Conservation (phyloP, 305 asterid species). For the Solanum hybrid region DNA sequence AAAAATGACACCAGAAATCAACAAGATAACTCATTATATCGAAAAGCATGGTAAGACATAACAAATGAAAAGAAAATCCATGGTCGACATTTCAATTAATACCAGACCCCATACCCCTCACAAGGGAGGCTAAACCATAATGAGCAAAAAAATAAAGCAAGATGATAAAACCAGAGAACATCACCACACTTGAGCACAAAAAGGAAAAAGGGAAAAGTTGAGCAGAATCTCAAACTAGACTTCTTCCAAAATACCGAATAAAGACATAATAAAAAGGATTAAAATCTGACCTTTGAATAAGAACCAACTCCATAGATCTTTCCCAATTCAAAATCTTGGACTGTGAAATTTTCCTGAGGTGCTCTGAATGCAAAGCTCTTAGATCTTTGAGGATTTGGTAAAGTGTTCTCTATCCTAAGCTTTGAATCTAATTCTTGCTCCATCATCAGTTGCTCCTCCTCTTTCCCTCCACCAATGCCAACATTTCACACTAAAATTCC, state of each 20-base stretch:
- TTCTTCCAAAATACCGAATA: not conserved
- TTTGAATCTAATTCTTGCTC: conserved; percentile 85
- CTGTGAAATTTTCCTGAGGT: conserved; percentile 90
- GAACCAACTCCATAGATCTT: conserved; percentile 99
- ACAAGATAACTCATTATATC: not conserved
- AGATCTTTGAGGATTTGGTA: conserved; percentile 49
- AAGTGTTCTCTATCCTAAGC: conserved; percentile 45
- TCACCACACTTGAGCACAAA: not conserved
- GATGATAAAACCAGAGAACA: not conserved
- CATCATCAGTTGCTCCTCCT: conserved; percentile 44
- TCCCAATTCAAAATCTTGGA: conserved; percentile 96
- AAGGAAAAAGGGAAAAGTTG: not conserved
- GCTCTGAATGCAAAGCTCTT: conserved; percentile 88
- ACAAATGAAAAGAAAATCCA: not conserved
- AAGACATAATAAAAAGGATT: not conserved
- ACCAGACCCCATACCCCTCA: not conserved
- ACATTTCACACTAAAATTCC: conserved; percentile 16
- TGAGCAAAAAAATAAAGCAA: not conserved
- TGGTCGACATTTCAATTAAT: not conserved
- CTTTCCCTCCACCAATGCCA: conserved; percentile 41
- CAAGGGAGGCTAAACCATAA: not conserved
- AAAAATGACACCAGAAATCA: not conserved
- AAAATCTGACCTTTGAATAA: conserved; percentile 74
- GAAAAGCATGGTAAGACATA: not conserved
- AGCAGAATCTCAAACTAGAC: not conserved